Conservation (phyloP, 2,329 filamentous ascomycete species). For the Arthrobotrys pseudoclavata region DNA sequence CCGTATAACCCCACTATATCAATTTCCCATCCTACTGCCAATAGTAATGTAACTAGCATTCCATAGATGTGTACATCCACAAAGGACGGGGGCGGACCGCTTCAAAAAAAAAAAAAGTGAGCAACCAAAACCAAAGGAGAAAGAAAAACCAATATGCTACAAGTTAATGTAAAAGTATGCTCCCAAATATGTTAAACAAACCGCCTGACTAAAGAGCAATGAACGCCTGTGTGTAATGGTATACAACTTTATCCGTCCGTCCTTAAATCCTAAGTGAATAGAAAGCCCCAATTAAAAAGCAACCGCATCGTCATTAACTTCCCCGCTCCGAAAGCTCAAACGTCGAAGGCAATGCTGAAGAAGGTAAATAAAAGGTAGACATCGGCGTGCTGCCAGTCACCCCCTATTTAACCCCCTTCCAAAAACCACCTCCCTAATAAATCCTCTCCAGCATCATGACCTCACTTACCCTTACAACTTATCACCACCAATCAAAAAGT, state of each 20-base stretch:
- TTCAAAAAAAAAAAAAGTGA: background rate
- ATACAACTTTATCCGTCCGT: conserved; percentile 36
- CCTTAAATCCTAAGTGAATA: conserved; percentile 9
- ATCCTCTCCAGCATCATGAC: background rate
- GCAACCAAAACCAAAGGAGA: background rate
- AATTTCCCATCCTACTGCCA: too few relatives aligned
- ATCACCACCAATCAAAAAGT: conserved; percentile 50
- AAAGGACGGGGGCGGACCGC: conserved; percentile 1
- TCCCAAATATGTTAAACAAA: conserved; percentile 14
- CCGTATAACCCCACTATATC: too few relatives aligned
- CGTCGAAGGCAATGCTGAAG: background rate
- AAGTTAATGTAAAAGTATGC: conserved; percentile 1
- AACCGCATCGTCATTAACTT: background rate
- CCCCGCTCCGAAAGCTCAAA: background rate
- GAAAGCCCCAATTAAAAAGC: background rate
- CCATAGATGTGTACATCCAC: conserved; percentile 17
- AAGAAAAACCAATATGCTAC: conserved; percentile 42
- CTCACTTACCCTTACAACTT: conserved; percentile 15
- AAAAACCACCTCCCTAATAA: background rate
- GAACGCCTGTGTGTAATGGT: conserved; percentile 27
- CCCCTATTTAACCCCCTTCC: background rate
- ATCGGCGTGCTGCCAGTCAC: conserved; percentile 11
- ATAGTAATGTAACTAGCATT: conserved; percentile 9
- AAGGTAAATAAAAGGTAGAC: background rate
- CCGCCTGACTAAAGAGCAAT: conserved; percentile 14